Conservation (phyloP, 768 basidiomycete genomes). For the Agaricus sinodeliciosus region DNA sequence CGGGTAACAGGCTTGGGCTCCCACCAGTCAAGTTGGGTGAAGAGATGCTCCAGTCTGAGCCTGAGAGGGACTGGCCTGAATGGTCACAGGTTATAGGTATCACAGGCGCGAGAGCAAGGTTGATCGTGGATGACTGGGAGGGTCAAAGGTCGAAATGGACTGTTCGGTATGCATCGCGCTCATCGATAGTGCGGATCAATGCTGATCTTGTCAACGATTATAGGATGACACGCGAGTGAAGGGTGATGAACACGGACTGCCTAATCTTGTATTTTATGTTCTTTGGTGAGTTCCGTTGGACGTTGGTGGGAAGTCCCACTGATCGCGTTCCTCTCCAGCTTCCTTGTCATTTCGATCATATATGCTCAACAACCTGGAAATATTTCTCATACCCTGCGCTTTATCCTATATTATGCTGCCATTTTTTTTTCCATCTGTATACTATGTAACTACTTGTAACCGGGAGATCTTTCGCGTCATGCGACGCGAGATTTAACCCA, state of each 20-base stretch:
- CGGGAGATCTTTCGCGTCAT: no score
- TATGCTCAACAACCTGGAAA: no score
- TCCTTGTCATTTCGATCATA: no score
- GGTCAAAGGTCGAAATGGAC: slow-evolving; percentile 7
- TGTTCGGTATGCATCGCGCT: neutral
- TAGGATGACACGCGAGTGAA: slow-evolving; percentile 3
- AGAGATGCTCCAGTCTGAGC: neutral
- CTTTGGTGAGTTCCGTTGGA: neutral
- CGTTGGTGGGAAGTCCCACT: neutral
- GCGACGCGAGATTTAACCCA: no score
- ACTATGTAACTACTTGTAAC: slow-evolving; percentile 1
- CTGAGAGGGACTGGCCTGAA: neutral
- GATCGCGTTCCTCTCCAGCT: no score
- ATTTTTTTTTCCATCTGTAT: neutral
- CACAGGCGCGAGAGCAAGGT: slow-evolving; percentile 4
- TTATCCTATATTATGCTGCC: no score
- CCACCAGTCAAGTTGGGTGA: neutral
- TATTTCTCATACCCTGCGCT: no score
- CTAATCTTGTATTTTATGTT: neutral
- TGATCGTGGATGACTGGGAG: slow-evolving; percentile 9
- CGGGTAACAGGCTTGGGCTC: slow-evolving; percentile 1
- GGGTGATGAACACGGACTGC: neutral
- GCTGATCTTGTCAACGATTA: neutral
- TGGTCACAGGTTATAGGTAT: slow-evolving; percentile 4
- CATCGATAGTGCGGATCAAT: neutral